Percentiles rank a stretch among this genome's conserved stretches.
These are phyloP conservation scores for Haberlea rhodopensis DNA, from an alignment of 257 asterid genomes.

Conservation along the genomic window DNA sequence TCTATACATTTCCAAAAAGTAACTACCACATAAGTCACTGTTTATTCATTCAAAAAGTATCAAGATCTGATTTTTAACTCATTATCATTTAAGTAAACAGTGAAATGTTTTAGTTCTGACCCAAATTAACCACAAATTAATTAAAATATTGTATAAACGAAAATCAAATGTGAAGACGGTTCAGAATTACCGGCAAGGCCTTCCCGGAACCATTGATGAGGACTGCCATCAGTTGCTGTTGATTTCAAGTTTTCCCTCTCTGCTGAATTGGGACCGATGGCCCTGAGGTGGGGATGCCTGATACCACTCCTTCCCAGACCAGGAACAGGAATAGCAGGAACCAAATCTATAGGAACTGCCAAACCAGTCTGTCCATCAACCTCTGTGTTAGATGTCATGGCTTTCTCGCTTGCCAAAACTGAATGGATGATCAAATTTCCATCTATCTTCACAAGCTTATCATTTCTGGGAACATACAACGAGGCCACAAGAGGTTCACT, in stretches of 20 bases:
- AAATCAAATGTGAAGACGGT: constrained; percentile 9
- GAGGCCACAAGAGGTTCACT: constrained; percentile 69
- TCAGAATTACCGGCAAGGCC: constrained; percentile 78
- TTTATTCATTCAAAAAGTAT: constrained; percentile 21
- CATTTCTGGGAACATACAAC: constrained; percentile 74
- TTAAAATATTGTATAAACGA: not conserved
- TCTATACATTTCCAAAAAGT: not conserved
- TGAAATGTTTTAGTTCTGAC: not conserved
- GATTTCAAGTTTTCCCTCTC: constrained; percentile 55
- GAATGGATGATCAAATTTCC: constrained; percentile 76
- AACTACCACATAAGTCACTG: not conserved
- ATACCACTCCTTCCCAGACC: constrained; percentile 52
- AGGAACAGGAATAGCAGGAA: constrained; percentile 50
- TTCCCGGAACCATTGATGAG: constrained; percentile 97
- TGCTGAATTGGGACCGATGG: constrained; percentile 52
- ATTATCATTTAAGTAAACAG: not conserved
- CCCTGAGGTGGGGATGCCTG: constrained; percentile 47
- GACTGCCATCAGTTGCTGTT: constrained; percentile 65
- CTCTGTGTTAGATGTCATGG: constrained; percentile 58
- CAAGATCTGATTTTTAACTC: not conserved
- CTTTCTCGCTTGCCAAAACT: constrained; percentile 71
- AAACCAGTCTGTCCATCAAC: constrained; percentile 59
- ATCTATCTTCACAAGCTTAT: constrained; percentile 72
- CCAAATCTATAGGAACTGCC: constrained; percentile 59
- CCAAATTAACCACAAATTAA: constrained; percentile 4